These are phyloP conservation scores for Entelexis paramagnoliae DNA, from an alignment of 1,139 yeast species.

Conservation along the genomic window DNA sequence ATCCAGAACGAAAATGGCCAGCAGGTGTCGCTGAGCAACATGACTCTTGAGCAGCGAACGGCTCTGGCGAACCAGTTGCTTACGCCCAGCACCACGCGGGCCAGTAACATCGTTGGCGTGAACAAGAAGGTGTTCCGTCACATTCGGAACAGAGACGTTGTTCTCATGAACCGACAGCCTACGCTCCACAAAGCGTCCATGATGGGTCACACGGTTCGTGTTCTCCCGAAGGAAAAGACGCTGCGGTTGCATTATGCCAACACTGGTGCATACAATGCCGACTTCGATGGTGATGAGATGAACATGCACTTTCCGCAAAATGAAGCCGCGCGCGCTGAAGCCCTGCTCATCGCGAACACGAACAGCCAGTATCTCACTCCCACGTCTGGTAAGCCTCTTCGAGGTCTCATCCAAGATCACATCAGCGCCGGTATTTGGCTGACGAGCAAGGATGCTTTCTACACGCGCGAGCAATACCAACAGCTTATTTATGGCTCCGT, in stretches of 20 bases:
- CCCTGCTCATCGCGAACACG: constrained; percentile 86
- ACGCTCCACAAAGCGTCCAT: constrained; percentile 97
- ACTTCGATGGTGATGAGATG: constrained; percentile 99
- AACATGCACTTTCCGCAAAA: constrained; percentile 99
- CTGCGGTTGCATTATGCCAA: constrained; percentile 95
- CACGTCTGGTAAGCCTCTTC: constrained; percentile 93
- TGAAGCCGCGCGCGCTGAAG: constrained; percentile 96
- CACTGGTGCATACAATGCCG: constrained; percentile 98
- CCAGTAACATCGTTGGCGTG: constrained; percentile 33
- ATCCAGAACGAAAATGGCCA: constrained; percentile 96
- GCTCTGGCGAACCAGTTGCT: constrained; percentile 91
- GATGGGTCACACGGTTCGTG: constrained; percentile 99
- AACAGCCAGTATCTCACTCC: constrained; percentile 97
- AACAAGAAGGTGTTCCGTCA: constrained; percentile 93
- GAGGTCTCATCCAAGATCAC: constrained; percentile 98
- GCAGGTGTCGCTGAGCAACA: constrained; percentile 67
- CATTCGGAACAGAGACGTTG: constrained; percentile 89
- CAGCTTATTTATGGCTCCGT: constrained; percentile 89
- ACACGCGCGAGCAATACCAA: constrained; percentile 84
- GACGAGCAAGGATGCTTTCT: constrained; percentile 82
- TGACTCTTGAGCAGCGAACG: constrained; percentile 88
- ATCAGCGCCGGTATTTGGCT: constrained; percentile 98
- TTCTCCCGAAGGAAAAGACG: constrained; percentile 94
- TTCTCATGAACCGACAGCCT: constrained; percentile 97
- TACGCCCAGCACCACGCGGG: constrained; percentile 49